Conservation (phyloP, 495 filamentous ascomycete genomes). For the Pyronema domesticum region DNA sequence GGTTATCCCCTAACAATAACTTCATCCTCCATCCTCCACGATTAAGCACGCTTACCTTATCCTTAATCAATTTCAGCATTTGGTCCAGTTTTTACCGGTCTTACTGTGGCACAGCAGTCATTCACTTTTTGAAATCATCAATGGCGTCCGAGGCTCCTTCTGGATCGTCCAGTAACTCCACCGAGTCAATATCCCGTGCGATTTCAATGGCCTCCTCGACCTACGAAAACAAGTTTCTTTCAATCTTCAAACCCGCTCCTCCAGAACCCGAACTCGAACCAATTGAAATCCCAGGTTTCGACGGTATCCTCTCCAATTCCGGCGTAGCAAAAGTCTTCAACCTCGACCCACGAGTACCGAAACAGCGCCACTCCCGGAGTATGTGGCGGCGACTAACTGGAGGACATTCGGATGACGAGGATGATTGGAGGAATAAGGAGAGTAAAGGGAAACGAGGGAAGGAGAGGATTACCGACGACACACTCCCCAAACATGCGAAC, state of each 20-base stretch:
- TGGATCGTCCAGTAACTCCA: no score
- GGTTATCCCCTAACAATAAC: no score
- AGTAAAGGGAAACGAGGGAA: conserved; percentile 1
- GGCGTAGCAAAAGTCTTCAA: conserved; percentile 19
- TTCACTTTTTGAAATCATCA: no score
- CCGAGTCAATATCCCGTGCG: background rate
- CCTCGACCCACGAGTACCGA: conserved; percentile 13
- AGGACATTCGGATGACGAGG: conserved; percentile 5
- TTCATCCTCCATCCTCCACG: no score
- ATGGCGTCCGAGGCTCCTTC: no score
- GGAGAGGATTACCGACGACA: conserved; percentile 12
- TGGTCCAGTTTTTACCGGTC: no score
- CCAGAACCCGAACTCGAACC: conserved; percentile 3
- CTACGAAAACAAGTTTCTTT: background rate
- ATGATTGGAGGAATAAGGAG: background rate
- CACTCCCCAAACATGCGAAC: conserved; percentile 19
- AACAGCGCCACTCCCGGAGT: conserved; percentile 6
- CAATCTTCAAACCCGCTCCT: background rate
- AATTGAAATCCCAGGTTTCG: conserved; percentile 16
- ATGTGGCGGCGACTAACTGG: conserved; percentile 11
- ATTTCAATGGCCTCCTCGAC: background rate
- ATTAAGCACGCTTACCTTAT: no score
- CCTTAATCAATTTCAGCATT: no score
- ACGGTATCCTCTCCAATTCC: conserved; percentile 14
- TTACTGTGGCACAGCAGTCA: no score